Base-by-base conservation (phyloP, 2,329 filamentous ascomycete genomes). In the Ophiostoma novo-ulmi region DNA sequence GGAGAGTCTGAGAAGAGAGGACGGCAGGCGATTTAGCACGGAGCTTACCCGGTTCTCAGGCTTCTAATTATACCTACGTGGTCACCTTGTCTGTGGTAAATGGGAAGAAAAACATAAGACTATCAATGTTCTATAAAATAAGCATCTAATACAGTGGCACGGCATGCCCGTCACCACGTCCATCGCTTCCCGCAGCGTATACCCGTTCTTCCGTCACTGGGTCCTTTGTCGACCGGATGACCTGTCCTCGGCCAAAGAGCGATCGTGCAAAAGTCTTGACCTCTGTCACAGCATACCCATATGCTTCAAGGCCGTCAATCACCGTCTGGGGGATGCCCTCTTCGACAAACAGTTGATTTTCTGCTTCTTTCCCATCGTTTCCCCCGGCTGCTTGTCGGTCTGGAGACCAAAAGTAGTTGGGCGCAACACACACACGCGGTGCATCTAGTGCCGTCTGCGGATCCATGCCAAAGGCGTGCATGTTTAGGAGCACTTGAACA, bases 391-490 rank as follows among this genome's bases (percentile, higher is more conserved):
- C 85, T 31, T 71, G 73, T 63, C 76, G 74, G 8, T 76, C 75
- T 0, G 89, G 87, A 13, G 70, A 44, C 44, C 70, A 64, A 41
- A 73, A 72, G 61, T 69, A 68, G 31, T 69, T 89, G 0, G 91
- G 89, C 1, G 90, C 90, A 70, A 97, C 91, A 76, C 93, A 97
- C 73, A 97, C 85, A 10, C 94, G 84, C 2, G 94, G 94, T 1
- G 94, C 90, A 77, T 98, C 94, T 0, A 98, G 85, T 0, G 94
- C 93, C 58, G 90, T 87, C 79, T 98, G 94, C 0, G 93, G 92
- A 72, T 90, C 89, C 71, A 92, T 84, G 0, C 89, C 88, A 75
- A 94, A 97, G 0, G 91, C 87, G 0, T 95, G 80, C 85, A 96
- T 94, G 75, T 96, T 97, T 0, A 97, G 83, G 13, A 98, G 80